Evolutionary conservation across 2,329 filamentous ascomycete species (phyloP), one percentile per base, ranked within the genome.

Genomic region (Drechmeria coniospora): DNA sequence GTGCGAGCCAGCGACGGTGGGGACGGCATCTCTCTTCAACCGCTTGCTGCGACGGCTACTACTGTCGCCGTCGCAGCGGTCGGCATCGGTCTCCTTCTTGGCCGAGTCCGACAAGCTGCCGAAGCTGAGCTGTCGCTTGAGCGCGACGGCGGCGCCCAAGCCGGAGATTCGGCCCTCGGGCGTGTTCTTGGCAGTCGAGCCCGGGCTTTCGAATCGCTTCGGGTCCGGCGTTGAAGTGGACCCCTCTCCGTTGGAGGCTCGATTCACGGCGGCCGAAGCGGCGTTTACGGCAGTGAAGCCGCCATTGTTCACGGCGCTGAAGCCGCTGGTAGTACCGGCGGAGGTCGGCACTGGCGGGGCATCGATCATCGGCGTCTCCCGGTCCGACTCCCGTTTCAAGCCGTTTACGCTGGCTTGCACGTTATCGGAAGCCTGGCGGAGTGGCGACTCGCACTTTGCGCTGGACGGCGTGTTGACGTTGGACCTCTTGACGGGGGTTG

Each of bases 1-100:
- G 56, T 95, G 84, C 28, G 87, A 95, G 30, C 90, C 90, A 38
- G 84, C 84, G 40, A 98, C 83, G 19, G 82, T 93, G 23, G 87
- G 83, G 20, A 76, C 68, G 23, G 63, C 60, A 53, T 73, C 68
- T 33, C 92, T 93, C 53, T 90, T 92, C 9, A 93, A 63, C 23
- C 90, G 74, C 58, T 98, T 98, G 53, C 86, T 94, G 32, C 87
- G 75, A 36, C 90, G 72, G 37, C 79, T 82, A 35, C 69, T 69
- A 39, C 59, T 61, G 27, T 83, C 78, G 1, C 52, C 53, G 29
- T 83, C n/a, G n/a, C n/a, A n/a, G n/a, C n/a, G n/a, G n/a, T n/a
- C n/a, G n/a, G n/a, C n/a, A n/a, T n/a, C n/a, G n/a, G n/a, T n/a
- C n/a, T n/a, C 76, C 8, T 70, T 68, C 19, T 58, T 62, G 2